These are phyloP conservation scores for Schizosaccharomyces pombe DNA, from an alignment of 805 yeast species.

Conservation along the genomic window DNA sequence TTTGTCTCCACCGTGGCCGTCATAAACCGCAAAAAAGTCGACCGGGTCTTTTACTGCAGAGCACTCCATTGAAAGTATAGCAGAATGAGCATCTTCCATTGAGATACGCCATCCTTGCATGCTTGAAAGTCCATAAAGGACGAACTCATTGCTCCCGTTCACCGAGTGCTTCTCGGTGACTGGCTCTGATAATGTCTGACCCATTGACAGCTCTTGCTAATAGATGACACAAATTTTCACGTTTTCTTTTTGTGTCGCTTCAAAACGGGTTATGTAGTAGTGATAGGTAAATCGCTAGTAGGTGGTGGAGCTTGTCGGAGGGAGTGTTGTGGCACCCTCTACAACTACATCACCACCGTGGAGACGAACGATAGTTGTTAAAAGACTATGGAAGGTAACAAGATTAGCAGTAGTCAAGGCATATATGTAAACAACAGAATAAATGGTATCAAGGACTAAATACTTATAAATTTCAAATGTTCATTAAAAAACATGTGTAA, in stretches of 20 bases:
- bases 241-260: background rate
- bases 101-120: conserved; percentile 99
- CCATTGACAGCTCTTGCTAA: too few relatives aligned
- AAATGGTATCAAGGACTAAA: too few relatives aligned
- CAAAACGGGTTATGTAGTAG: background rate
- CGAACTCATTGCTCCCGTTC: conserved; percentile 38
- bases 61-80: conserved; percentile 26
- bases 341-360: too few relatives aligned
- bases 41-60: conserved; percentile 22
- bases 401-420: too few relatives aligned
- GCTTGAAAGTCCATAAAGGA: conserved; percentile 69
- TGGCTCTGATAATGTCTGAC: conserved; percentile 91
- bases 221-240: background rate
- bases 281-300: too few relatives aligned
- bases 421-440: too few relatives aligned
- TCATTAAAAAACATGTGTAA: too few relatives aligned
- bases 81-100: conserved; percentile 90
- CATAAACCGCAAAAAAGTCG: conserved; percentile 82
- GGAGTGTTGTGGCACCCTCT: too few relatives aligned
- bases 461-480: too few relatives aligned
- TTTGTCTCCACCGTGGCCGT: conserved; percentile 91
- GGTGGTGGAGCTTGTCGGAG: too few relatives aligned
- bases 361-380: too few relatives aligned
- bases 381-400: too few relatives aligned
- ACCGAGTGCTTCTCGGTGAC: conserved; percentile 40